Evolutionary conservation across 441 rosid species (phyloP), one percentile per base, ranked within the genome.

Genomic region (Mallotus japonicus): DNA sequence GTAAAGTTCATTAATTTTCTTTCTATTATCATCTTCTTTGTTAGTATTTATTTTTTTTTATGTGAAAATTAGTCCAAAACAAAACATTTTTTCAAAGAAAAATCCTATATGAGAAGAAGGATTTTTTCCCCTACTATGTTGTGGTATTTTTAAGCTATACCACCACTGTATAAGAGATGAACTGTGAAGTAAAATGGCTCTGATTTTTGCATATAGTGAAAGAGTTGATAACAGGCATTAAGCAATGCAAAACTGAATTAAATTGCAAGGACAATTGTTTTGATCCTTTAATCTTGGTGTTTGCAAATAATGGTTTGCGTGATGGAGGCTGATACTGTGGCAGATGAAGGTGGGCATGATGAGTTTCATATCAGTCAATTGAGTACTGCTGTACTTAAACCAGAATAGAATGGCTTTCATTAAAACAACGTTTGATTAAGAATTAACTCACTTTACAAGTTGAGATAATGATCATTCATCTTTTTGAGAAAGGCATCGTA

Each of bases 1-100:
- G 98, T 94, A 81, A 89, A 91, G 16, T 51, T 44, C 10, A 5
- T 63, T 32, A 11, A 32, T n/a, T 13, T 11, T 28, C 28, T 24
- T 16, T 14, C 13, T 19, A 1, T 2, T 0, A 34, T 44, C 10
- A 0, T 44, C 47, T 2, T 44, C 10, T 44, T 44, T 44, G 11
- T 44, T 9, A 6, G 47, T 44, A 9, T 24, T 24, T 24, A 24
- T 24, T 24, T 24, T 0, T 24, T 24, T 24, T 24, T 24, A 24
- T 24, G 28, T 24, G 28, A 24, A 24, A 24, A 24, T 24, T 24
- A 24, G 28, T 24, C 28, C 28, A 0, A 24, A 24, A 24, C 0
- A 24, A 24, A 24, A 24, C 2, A 24, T 24, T 24, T 24, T 24
- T 24, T 2, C 28, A 20, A 6, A 44, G 14, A 3, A 44, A 1